phyloP scores from a whole-genome alignment of 2,329 filamentous ascomycete genomes.

The Fusarium scirpi region DNA sequence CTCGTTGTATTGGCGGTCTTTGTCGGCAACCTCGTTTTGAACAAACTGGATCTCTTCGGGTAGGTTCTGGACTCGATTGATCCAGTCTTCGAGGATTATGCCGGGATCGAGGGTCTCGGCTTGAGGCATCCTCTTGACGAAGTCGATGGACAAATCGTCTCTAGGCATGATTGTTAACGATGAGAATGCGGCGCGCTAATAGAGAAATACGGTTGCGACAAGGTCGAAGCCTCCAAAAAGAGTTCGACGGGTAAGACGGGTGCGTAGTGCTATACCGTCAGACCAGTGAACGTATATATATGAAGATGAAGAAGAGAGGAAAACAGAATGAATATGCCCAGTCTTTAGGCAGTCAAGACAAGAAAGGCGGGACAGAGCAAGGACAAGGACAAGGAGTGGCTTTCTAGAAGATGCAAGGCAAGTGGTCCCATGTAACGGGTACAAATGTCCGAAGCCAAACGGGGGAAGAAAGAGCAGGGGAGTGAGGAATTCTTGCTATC shows the following conservation, averaged over 20 bases:
- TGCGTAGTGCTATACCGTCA: constrained; percentile 22
- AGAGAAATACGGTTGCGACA: constrained; percentile 39
- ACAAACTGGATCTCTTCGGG: constrained; percentile 86
- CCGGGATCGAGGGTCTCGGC: constrained; percentile 72
- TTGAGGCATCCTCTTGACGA: constrained; percentile 74
- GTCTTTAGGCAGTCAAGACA: background rate
- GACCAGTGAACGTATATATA: constrained; percentile 5
- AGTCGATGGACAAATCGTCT: constrained; percentile 79
- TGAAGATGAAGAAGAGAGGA: constrained; percentile 25
- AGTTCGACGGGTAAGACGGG: constrained; percentile 34
- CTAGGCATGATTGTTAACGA: constrained; percentile 76
- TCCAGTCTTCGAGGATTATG: constrained; percentile 82
- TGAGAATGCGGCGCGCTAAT: constrained; percentile 43
- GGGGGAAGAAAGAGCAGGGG: constrained; percentile 34
- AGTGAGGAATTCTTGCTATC: constrained; percentile 42
- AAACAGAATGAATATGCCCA: constrained; percentile 1
- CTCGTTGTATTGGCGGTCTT: constrained; percentile 78
- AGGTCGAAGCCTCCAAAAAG: constrained; percentile 37
- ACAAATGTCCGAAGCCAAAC: constrained; percentile 21
- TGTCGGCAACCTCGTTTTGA: constrained; percentile 84
- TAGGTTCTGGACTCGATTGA: constrained; percentile 79
- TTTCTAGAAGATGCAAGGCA: constrained; percentile 27
- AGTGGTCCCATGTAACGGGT: constrained; percentile 44
- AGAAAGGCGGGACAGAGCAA: constrained; percentile 14
- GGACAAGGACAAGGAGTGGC: constrained; percentile 34